Conservation (phyloP, 352 stramenopile genomes). For the Pythium aquatile region DNA sequence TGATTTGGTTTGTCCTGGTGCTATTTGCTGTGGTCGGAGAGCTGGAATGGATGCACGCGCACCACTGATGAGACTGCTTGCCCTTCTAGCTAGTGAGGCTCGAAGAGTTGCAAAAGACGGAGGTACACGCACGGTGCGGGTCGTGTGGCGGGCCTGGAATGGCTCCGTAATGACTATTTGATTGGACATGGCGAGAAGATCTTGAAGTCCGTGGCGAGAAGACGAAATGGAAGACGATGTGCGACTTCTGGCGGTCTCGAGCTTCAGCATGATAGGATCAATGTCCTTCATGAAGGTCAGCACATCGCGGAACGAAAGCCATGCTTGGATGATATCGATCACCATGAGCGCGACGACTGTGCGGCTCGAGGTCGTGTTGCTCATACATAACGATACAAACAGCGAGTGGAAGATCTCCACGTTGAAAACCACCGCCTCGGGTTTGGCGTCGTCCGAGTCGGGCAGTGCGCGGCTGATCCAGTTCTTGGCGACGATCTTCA, state of each 20-base stretch:
- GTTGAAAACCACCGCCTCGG: constrained; percentile 28
- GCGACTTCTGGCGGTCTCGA: not conserved
- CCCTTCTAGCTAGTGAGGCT: not conserved
- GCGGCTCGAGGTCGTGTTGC: constrained; percentile 6
- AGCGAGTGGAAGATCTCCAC: constrained; percentile 31
- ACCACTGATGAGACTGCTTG: not conserved
- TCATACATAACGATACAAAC: constrained; percentile 25
- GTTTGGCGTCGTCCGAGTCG: constrained; percentile 30
- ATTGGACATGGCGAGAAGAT: not conserved
- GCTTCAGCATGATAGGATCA: not conserved
- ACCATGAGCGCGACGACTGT: constrained; percentile 16
- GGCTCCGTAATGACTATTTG: not conserved
- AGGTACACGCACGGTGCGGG: not conserved
- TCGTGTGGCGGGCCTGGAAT: not conserved
- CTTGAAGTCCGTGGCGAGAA: not conserved
- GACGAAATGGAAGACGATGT: not conserved
- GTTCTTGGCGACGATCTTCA: constrained; percentile 45
- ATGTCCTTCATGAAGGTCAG: not conserved
- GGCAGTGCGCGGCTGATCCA: constrained; percentile 29
- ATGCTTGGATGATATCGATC: constrained; percentile 17
- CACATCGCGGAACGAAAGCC: constrained; percentile 3
- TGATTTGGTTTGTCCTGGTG: not conserved
- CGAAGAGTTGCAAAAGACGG: not conserved
- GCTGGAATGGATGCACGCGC: not conserved
- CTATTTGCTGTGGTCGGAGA: not conserved